Evolutionary conservation across 306 rosid genomes (phyloP).

Genomic region (Castanea crenata): DNA sequence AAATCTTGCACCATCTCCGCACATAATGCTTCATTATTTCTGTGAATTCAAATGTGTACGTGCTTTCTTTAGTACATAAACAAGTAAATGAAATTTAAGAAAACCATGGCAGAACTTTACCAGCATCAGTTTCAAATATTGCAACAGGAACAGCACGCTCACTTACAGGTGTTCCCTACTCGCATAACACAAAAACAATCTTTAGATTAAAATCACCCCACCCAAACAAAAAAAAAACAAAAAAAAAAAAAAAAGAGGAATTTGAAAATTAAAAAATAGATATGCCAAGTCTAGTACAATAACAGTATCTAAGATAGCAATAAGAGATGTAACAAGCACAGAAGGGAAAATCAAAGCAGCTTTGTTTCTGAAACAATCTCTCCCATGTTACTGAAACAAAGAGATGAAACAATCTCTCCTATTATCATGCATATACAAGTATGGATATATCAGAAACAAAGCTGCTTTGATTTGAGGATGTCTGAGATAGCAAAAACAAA

Average conservation of each 20-base stretch:
- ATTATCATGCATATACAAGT: not conserved
- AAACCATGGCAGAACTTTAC: conserved; percentile 38
- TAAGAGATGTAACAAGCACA: not conserved
- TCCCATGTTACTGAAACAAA: too few species aligned
- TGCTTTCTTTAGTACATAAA: conserved; percentile 22
- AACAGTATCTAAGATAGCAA: not conserved
- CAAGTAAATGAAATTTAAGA: conserved; percentile 15
- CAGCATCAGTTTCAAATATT: conserved; percentile 90
- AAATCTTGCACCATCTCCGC: conserved; percentile 97
- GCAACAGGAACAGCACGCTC: conserved; percentile 99
- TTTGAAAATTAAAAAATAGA: not conserved
- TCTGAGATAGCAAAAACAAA: not conserved
- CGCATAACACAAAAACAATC: conserved; percentile 10
- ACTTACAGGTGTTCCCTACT: conserved; percentile 96
- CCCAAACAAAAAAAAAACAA: not conserved
- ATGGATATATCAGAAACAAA: not conserved
- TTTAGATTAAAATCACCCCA: conserved; percentile 5
- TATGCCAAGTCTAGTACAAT: not conserved
- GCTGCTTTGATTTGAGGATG: not conserved
- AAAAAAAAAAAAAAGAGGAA: not conserved
- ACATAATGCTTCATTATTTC: conserved; percentile 88
- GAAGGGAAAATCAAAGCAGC: too few species aligned
- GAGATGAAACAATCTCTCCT: not conserved
- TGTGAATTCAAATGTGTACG: conserved; percentile 37
- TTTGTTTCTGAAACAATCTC: too few species aligned